Evolutionary conservation across 2,329 filamentous ascomycete genomes (phyloP), one percentile per base, ranked within the genome.

Genomic region (Colletotrichum destructivum): DNA sequence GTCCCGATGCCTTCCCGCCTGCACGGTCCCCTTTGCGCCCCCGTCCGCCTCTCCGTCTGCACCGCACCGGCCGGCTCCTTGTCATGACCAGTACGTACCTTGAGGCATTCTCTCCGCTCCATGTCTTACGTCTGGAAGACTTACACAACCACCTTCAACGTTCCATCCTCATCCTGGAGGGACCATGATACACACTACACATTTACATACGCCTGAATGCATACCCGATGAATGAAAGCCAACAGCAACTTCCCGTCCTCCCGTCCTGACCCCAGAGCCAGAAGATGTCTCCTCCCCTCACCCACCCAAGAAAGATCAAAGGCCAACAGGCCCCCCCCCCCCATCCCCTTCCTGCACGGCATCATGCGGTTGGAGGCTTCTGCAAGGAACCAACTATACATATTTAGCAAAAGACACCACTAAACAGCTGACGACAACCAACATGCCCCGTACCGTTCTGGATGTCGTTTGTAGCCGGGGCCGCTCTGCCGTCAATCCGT

Each of bases 391-490:
- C 54, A 16, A 2, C 2, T 13, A 4, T 12, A 23, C 12, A 56
- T 23, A 40, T 2, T 5, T 11, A 5, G 31, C 8, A 7, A 9
- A 7, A 12, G 3, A 31, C 31, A 31, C 31, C 31, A 7, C 6
- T 31, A 31, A n/a, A 18, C n/a, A 59, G 5, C 12, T 18, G 42
- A 64, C 40, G 35, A 35, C 55, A 59, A 26, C 31, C 23, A 23
- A 54, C 12, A 16, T 21, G 6, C 23, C 7, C 57, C 4, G 46
- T 11, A 38, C 57, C 26, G 38, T 59, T 68, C 26, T 21, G 31
- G 44, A n/a, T 15, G 6, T 68, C 31, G 69, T 71, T 63, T 71
- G 69, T 23, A 69, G 64, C 57, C 57, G 49, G 56, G 31, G 51
- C 68, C 52, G 57, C 52, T 54, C 26, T 63, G 44, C 16, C 51